phyloP scores from a whole-genome alignment of 371 early-diverging fungal species.

The Mortierella sp. region DNA sequence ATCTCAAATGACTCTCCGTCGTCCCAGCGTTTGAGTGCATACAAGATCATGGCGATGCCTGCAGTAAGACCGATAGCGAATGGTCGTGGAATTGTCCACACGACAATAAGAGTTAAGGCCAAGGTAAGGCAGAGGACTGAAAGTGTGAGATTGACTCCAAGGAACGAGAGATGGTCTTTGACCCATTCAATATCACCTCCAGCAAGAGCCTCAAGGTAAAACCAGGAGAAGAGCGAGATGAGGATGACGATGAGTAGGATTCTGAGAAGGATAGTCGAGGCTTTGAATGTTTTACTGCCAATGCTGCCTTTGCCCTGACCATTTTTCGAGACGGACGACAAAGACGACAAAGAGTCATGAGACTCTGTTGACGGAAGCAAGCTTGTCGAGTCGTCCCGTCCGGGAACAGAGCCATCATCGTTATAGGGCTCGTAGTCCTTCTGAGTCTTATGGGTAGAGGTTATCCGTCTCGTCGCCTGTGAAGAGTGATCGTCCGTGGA shows the following conservation, averaged over 20 bases:
- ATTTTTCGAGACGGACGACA: too few relatives aligned
- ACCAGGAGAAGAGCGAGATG: conserved; percentile 26
- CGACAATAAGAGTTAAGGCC: conserved; percentile 45
- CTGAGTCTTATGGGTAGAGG: too few relatives aligned
- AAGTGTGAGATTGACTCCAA: conserved; percentile 51
- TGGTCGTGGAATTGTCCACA: conserved; percentile 30
- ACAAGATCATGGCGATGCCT: conserved; percentile 8
- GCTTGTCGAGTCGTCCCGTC: too few relatives aligned
- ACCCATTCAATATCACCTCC: conserved; percentile 56
- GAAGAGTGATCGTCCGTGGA: neutral
- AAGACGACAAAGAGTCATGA: too few relatives aligned
- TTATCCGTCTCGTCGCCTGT: too few relatives aligned
- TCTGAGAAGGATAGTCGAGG: conserved; percentile 15
- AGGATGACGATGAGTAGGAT: conserved; percentile 30
- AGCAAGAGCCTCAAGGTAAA: conserved; percentile 52
- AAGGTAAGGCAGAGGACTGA: conserved; percentile 51
- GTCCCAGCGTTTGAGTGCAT: conserved; percentile 53
- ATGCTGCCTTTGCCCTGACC: too few relatives aligned
- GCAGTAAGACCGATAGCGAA: conserved; percentile 20
- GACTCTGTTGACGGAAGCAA: too few relatives aligned
- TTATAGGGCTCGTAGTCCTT: too few relatives aligned
- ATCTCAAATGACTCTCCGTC: conserved; percentile 57
- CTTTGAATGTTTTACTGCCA: too few relatives aligned
- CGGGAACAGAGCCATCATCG: too few relatives aligned
- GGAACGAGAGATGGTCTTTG: conserved; percentile 51